Evolutionary conservation across 345 rosid species (phyloP), one percentile per base, ranked within the genome.

Genomic region (Corchorus olitorius): DNA sequence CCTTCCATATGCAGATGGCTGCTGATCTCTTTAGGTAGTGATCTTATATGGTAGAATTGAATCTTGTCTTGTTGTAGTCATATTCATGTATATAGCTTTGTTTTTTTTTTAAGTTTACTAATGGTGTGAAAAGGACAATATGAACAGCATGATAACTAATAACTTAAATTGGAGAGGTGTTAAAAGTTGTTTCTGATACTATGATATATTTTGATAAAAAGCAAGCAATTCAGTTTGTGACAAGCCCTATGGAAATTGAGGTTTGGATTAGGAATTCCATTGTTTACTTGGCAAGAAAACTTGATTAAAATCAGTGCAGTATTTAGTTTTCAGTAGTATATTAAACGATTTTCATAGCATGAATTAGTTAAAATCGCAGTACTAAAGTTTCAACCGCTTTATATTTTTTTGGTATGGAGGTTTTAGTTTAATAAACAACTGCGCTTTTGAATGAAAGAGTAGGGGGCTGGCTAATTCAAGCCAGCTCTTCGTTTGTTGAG

Each of bases 1-100:
- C 81, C 74, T 84, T 86, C 63, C 97, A 92, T 80, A 43, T 96
- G 91, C 92, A 92, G 85, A 89, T 84, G 91, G 92, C 94, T 74
- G 97, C 99, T 82, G 86, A 89, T 84, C 94, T 96, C 79, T 92
- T 96, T 83, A 89, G 80, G 99, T 93, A 86, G 90, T 88, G 68
- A 72, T 75, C 65, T 62, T 72, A 53, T 77, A 60, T n/a, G 34
- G 48, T 67, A 52, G 37, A 39, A 72, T 76, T 58, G 7, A 75
- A 35, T 75, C 35, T 66, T 71, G 17, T 74, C 70, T 52, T 65
- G 41, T 45, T 76, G 61, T 46, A 8, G 19, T 35, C 4, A 69
- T 33, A 13, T 74, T 43, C 50, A 56, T 72, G 49, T 62, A 33
- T 20, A 19, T 68, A 71, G 22, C 67, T n/a, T 63, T 55, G 15